phyloP scores from a whole-genome alignment of 768 basidiomycete species.

The Russula lepida region DNA sequence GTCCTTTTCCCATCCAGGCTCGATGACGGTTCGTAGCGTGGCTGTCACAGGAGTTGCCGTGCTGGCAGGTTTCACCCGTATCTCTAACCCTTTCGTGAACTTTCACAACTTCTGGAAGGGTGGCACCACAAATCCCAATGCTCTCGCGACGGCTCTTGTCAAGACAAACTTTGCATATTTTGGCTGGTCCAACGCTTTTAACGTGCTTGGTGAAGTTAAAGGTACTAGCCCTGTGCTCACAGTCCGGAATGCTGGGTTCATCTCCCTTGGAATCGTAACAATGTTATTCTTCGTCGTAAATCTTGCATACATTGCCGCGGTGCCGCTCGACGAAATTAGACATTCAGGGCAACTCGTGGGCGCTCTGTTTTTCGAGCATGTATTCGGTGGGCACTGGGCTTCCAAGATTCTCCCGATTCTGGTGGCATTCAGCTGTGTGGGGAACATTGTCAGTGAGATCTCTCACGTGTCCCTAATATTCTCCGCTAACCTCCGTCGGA shows the following conservation, averaged over 20 bases:
- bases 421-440: constrained; percentile 18
- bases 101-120: constrained; percentile 27
- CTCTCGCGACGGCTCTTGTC: constrained; percentile 25
- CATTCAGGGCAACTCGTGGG: constrained; percentile 39
- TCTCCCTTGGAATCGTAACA: constrained; percentile 40
- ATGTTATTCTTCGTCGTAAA: constrained; percentile 43
- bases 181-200: constrained; percentile 38
- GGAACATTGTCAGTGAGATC: constrained; percentile 29
- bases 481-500: constrained; percentile 31
- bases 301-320: constrained; percentile 32
- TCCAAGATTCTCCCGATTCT: constrained; percentile 18
- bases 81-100: constrained; percentile 27
- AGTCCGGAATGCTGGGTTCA: constrained; percentile 37
- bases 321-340: constrained; percentile 38
- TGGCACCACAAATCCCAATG: constrained; percentile 23
- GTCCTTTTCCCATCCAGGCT: not conserved
- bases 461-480: constrained; percentile 32
- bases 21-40: constrained; percentile 19
- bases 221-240: constrained; percentile 37
- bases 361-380: constrained; percentile 41
- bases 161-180: constrained; percentile 27
- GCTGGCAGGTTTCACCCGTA: constrained; percentile 24
- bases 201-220: constrained; percentile 36
- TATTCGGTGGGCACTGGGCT: constrained; percentile 36
- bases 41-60: constrained; percentile 24